Base-by-base conservation (phyloP, 2,329 filamentous ascomycete genomes). In the Phyllosticta citriasiana region DNA sequence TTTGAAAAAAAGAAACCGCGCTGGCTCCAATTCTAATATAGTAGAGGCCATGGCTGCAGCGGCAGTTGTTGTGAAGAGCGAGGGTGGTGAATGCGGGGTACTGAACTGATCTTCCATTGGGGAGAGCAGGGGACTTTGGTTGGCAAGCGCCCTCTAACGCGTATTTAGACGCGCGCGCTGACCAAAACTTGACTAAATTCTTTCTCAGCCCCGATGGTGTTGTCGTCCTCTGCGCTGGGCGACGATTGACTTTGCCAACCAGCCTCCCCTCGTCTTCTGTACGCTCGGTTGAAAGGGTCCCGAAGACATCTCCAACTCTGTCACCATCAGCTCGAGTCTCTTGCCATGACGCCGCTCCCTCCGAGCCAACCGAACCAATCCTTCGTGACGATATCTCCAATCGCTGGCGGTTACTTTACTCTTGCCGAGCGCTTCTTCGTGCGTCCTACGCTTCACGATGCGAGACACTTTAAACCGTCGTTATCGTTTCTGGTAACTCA, bases 401-500 rank as follows among this genome's bases (percentile, higher is more conserved):
- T 73, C 2, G 66, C 69, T 55, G 70, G 65, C 12, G 70, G 71
- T 4, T 65, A 77, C 40, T 68, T 81, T 22, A 81, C 78, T 14
- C 72, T 82, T 4, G 78, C 78, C 0, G 77, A 81, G 57, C 66
- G 66, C 9, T 69, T 77, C 33, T 81, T 81, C 66, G 72, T 81
- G 19, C 73, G 76, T 14, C 72, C 76, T 10, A 76, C 77, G 1
- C 73, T 76, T 55, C 73, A 75, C 2, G 69, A 73, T 6, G 76
- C 76, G 24, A 72, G 74, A 61, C 72, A 72, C 4, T 81, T 78
- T 2, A 80, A 83, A 0, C 81, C 81, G 1, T 82, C 79, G 0
- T 71, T 84, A 2, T 76, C 77, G 0, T 84, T 83, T 65, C 72
- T 84, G 1, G 75, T 83, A 35, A 75, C 73, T 26, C 81, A 83